Percentiles rank a stretch among this genome's conserved stretches.
Evolutionary conservation across 1,139 yeast species (phyloP).

Genomic region (Meyerozyma elateridarum): DNA sequence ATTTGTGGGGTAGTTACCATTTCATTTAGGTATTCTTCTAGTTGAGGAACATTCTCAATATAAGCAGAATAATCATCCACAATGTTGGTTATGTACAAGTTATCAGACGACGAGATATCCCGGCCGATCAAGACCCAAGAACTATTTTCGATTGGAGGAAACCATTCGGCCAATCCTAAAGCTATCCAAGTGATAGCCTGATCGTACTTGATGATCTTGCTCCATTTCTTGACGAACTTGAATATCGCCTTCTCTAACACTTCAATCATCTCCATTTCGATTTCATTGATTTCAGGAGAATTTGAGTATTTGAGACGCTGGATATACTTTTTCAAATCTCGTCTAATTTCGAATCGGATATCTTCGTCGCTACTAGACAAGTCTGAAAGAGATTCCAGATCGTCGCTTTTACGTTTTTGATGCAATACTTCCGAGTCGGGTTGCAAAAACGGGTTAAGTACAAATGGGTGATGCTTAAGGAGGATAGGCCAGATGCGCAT

Average conservation of each 20-base stretch:
- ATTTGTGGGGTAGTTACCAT: slow-evolving; percentile 26
- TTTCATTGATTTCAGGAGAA: slow-evolving; percentile 13
- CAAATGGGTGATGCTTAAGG: slow-evolving; percentile 80
- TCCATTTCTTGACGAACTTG: slow-evolving; percentile 74
- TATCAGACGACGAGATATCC: slow-evolving; percentile 22
- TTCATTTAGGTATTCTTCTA: slow-evolving; percentile 22
- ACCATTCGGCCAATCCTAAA: slow-evolving; percentile 83
- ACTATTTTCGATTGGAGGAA: slow-evolving; percentile 55
- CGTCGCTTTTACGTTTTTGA: slow-evolving; percentile 14
- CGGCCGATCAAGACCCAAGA: slow-evolving; percentile 43
- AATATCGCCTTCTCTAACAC: slow-evolving; percentile 57
- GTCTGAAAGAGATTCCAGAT: slow-evolving; percentile 9
- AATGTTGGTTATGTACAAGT: slow-evolving; percentile 34
- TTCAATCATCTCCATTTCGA: slow-evolving; percentile 52
- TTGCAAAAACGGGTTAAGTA: slow-evolving; percentile 63
- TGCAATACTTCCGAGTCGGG: slow-evolving; percentile 37
- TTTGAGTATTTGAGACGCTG: slow-evolving; percentile 29
- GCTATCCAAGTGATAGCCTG: slow-evolving; percentile 86
- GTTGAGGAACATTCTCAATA: slow-evolving; percentile 30
- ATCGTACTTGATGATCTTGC: slow-evolving; percentile 70
- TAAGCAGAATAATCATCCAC: slow-evolving; percentile 47
- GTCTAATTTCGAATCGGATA: slow-evolving; percentile 32
- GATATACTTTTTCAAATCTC: slow-evolving; percentile 51
- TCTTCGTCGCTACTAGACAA: slow-evolving; percentile 19
- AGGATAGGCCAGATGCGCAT: slow-evolving; percentile 82